Evolutionary conservation across 2,329 filamentous ascomycete genomes (phyloP).

Genomic region (Chrysoporthe puriensis): DNA sequence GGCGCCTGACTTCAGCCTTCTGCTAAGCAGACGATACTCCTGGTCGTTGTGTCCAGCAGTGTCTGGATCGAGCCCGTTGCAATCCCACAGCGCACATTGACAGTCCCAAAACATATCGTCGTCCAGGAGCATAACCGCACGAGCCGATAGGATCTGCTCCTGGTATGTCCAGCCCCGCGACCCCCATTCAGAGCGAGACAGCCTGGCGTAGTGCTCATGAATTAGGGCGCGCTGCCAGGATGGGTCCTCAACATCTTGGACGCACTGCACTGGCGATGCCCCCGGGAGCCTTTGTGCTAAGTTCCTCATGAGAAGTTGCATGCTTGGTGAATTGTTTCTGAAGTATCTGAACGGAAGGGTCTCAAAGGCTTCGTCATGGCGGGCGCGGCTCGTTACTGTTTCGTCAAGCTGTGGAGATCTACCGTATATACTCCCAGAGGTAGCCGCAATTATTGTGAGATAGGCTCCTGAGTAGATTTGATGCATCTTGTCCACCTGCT

Average conservation of each 20-base stretch:
- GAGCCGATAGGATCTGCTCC: constrained; percentile 10
- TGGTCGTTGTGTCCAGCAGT: neutral
- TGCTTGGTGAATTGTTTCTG: neutral
- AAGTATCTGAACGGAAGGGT: neutral
- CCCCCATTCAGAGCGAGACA: constrained; percentile 3
- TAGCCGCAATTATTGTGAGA: constrained; percentile 7
- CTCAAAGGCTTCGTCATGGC: neutral
- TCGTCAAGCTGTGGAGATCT: no score
- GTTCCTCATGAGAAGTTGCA: neutral
- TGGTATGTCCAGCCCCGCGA: constrained; percentile 11
- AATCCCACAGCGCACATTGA: constrained; percentile 1
- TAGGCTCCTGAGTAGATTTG: constrained; percentile 9
- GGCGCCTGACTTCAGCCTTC: neutral
- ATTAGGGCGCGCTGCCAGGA: neutral
- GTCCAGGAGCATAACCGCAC: constrained; percentile 8
- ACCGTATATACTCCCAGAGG: neutral
- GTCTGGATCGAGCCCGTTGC: neutral
- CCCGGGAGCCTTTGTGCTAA: neutral
- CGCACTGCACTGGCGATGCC: neutral
- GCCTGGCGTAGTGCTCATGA: neutral
- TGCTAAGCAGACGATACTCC: neutral
- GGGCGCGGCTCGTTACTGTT: neutral
- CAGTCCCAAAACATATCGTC: constrained; percentile 14
- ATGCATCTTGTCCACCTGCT: neutral
- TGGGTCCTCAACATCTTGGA: neutral